Evolutionary conservation across 2,329 filamentous ascomycete species (phyloP).

Genomic region (Blastomyces emzantsi): DNA sequence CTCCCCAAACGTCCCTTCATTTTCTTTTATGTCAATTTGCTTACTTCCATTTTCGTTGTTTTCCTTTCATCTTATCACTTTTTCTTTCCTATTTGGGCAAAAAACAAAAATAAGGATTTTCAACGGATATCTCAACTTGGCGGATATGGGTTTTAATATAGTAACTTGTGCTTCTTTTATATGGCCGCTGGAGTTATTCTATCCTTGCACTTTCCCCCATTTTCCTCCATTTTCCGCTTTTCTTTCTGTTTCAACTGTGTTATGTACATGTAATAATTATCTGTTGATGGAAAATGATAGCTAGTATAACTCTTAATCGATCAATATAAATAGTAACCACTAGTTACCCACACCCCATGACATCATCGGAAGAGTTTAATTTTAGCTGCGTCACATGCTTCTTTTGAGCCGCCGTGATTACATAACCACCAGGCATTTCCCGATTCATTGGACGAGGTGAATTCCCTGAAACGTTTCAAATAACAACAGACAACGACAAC

Average conservation of each 20-base stretch:
- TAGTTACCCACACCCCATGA: not conserved
- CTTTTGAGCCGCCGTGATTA: not conserved
- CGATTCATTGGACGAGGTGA: constrained; percentile 4
- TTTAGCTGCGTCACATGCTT: too few relatives aligned
- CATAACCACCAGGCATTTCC: not conserved
- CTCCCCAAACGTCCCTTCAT: not conserved
- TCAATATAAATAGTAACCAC: too few relatives aligned
- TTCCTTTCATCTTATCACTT: not conserved
- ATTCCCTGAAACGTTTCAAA: constrained; percentile 3
- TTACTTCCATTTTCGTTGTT: not conserved
- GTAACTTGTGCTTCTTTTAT: not conserved
- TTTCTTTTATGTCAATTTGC: not conserved
- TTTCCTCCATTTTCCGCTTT: not conserved
- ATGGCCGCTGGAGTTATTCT: not conserved
- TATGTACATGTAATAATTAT: not conserved
- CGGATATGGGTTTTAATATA: constrained; percentile 1
- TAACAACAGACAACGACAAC: not conserved
- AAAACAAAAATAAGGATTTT: constrained; percentile 1
- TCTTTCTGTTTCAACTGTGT: not conserved
- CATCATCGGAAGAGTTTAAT: not conserved
- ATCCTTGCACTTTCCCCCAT: not conserved
- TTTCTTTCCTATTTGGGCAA: not conserved
- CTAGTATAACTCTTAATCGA: not conserved
- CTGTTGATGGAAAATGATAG: not conserved
- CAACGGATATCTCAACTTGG: constrained; percentile 3